A percentile compares a stretch with the other conserved stretches of the same genome.
These are phyloP conservation scores for Abelmoschus esculentus DNA, from an alignment of 345 rosid species.

Conservation along the genomic window DNA sequence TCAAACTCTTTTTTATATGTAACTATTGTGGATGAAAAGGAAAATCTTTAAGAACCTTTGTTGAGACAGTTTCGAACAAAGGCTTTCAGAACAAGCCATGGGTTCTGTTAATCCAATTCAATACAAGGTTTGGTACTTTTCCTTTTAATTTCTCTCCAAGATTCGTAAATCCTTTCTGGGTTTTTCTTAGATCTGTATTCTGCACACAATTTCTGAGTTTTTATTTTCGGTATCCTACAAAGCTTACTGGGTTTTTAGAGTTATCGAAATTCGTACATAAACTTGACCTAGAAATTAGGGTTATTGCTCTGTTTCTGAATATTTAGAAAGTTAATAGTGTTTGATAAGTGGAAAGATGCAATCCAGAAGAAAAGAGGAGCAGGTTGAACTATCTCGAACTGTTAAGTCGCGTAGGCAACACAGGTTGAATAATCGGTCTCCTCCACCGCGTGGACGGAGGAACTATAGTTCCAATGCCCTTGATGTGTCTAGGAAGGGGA, in stretches of 20 bases:
- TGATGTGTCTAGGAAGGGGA: slow-evolving; percentile 29
- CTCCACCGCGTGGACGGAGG: slow-evolving; percentile 16
- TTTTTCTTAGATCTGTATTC: slow-evolving; percentile 2
- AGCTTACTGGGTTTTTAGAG: slow-evolving; percentile 7
- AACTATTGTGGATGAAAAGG: background rate
- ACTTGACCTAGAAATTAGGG: slow-evolving; percentile 5
- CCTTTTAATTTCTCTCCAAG: background rate
- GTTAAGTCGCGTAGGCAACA: slow-evolving; percentile 21
- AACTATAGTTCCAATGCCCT: slow-evolving; percentile 34
- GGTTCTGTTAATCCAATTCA: slow-evolving; percentile 2
- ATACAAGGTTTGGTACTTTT: slow-evolving; percentile 19
- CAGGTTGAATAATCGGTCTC: slow-evolving; percentile 12
- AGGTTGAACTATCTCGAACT: slow-evolving; percentile 22
- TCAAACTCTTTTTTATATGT: background rate
- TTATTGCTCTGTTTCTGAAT: background rate
- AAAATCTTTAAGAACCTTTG: background rate
- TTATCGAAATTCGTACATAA: background rate
- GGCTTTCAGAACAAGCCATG: background rate
- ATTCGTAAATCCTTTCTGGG: slow-evolving; percentile 14
- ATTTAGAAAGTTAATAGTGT: background rate
- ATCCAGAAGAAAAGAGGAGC: slow-evolving; percentile 34
- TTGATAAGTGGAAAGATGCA: slow-evolving; percentile 34
- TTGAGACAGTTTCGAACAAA: background rate
- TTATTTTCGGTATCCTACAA: background rate
- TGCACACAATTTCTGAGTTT: background rate